Conservation (phyloP, 2,329 filamentous ascomycete genomes). For the Rhexocercosporidium sp. region DNA sequence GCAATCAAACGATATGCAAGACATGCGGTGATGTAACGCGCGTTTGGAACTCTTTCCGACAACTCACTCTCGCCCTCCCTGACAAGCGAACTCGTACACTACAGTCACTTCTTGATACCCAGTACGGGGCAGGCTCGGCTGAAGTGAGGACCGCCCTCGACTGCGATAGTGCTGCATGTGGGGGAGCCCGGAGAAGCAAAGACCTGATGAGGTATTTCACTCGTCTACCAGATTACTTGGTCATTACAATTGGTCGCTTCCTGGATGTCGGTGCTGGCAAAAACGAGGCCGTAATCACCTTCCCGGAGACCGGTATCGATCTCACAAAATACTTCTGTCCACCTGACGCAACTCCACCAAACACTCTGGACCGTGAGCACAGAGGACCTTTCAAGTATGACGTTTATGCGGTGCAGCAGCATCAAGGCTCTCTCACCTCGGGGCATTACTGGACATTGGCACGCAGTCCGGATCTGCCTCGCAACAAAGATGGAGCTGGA, state of each 20-base stretch:
- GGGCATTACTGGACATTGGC: conserved; percentile 37
- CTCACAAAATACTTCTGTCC: conserved; percentile 52
- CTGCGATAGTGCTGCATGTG: conserved; percentile 9
- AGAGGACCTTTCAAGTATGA: conserved; percentile 74
- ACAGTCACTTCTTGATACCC: neutral
- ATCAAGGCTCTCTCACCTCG: conserved; percentile 28
- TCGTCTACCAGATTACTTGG: conserved; percentile 21
- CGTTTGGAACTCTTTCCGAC: neutral
- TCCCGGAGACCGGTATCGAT: conserved; percentile 24
- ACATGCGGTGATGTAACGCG: neutral
- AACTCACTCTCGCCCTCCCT: neutral
- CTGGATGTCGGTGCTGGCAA: neutral
- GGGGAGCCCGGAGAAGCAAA: conserved; percentile 11
- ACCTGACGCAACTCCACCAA: conserved; percentile 42
- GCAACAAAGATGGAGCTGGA: conserved; percentile 11
- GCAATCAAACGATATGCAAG: conserved; percentile 1
- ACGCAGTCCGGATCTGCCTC: conserved; percentile 30
- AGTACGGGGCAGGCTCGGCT: neutral
- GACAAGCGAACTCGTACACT: neutral
- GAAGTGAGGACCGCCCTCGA: neutral
- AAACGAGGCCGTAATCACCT: conserved; percentile 8
- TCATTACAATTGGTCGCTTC: conserved; percentile 22
- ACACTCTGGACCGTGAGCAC: conserved; percentile 44
- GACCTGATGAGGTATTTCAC: conserved; percentile 10
- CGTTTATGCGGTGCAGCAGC: conserved; percentile 76